These are phyloP conservation scores for Heterobasidion parviporum DNA, from an alignment of 1,284 basidiomycete species.

Conservation along the genomic window DNA sequence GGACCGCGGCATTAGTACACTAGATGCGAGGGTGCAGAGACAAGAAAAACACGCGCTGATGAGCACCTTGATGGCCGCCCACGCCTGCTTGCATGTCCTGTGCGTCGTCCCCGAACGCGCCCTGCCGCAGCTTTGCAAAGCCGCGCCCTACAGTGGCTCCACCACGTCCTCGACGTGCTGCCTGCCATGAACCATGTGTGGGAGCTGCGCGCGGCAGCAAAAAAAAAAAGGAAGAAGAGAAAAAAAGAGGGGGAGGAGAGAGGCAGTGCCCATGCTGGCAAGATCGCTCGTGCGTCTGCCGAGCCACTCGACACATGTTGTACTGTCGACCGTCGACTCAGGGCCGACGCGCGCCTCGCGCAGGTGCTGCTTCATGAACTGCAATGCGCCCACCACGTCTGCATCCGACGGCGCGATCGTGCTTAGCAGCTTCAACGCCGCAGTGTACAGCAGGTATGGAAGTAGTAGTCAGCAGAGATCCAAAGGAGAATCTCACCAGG, in stretches of 20 bases:
- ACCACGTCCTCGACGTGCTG: conserved; percentile 73
- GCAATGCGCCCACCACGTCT: conserved; percentile 70
- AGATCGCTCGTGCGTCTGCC: conserved; percentile 89
- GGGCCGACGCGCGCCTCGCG: conserved; percentile 45
- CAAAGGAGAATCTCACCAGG: no score
- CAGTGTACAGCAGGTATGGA: no score
- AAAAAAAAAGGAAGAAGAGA: no score
- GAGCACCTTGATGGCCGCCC: conserved; percentile 75
- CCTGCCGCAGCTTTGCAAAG: conserved; percentile 82
- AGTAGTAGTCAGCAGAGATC: no score
- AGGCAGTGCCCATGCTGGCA: conserved; percentile 50
- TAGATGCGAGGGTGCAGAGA: background rate
- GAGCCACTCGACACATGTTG: conserved; percentile 56
- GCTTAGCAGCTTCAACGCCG: conserved; percentile 80
- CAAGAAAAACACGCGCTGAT: conserved; percentile 63
- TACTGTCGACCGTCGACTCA: conserved; percentile 46
- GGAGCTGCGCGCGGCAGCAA: conserved; percentile 39
- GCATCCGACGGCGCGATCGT: conserved; percentile 79
- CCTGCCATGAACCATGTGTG: conserved; percentile 80
- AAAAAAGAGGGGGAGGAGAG: background rate
- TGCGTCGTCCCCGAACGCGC: conserved; percentile 86
- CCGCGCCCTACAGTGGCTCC: conserved; percentile 76
- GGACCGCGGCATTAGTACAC: conserved; percentile 2
- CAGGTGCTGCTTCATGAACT: conserved; percentile 79
- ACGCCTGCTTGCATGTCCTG: conserved; percentile 86